Conservation (phyloP, 2,329 filamentous ascomycete species). For the Aureobasidium uvarum region DNA sequence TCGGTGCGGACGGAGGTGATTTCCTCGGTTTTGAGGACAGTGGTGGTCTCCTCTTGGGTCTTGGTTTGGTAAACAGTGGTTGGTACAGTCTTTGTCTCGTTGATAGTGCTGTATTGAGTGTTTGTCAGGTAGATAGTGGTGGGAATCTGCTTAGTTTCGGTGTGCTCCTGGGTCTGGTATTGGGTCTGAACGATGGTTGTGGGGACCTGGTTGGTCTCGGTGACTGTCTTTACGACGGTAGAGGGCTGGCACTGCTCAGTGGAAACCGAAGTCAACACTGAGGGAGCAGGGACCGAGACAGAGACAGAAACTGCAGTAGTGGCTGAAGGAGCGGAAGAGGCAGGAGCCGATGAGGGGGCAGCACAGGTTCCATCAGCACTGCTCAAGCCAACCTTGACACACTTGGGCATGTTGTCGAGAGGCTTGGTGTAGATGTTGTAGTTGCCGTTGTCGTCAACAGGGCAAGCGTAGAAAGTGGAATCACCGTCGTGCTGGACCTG, state of each 20-base stretch:
- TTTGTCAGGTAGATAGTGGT: slow-evolving; percentile 13
- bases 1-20: slow-evolving; percentile 1
- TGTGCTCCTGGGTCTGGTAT: slow-evolving; percentile 6
- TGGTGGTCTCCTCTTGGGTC: slow-evolving; percentile 14
- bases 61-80: slow-evolving; percentile 5
- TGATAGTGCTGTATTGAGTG: slow-evolving; percentile 8
- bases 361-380: slow-evolving; percentile 28
- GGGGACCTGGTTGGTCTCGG: not conserved
- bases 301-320: slow-evolving; percentile 12
- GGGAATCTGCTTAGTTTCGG: slow-evolving; percentile 9
- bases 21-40: slow-evolving; percentile 4
- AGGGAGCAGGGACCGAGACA: not conserved
- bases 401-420: slow-evolving; percentile 25
- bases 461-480: slow-evolving; percentile 58
- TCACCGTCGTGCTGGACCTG: slow-evolving; percentile 52
- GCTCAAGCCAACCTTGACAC: slow-evolving; percentile 19
- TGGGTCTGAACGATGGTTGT: no score
- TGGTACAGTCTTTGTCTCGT: slow-evolving; percentile 12
- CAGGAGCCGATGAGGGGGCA: slow-evolving; percentile 1
- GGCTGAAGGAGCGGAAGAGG: slow-evolving; percentile 15
- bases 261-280: not conserved
- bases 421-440: slow-evolving; percentile 41
- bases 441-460: slow-evolving; percentile 51
- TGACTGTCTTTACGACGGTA: slow-evolving; percentile 7
- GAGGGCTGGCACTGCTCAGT: slow-evolving; percentile 3